Base-by-base conservation (phyloP, 768 basidiomycete species). In the Leccinum boreale region DNA sequence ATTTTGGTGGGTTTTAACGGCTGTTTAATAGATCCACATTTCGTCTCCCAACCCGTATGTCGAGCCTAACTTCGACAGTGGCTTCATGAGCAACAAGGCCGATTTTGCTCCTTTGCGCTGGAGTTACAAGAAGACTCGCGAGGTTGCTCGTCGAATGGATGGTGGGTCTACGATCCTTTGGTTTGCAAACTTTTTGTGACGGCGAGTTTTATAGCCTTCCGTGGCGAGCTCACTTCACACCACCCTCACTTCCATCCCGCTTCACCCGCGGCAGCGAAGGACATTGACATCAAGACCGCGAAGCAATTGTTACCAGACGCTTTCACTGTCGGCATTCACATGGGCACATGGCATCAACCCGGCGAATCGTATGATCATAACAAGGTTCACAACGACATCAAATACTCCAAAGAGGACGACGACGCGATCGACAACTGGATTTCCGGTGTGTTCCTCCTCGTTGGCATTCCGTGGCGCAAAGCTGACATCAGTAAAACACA, bases 1-100 rank as follows among this genome's bases (percentile, higher is more conserved):
- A 24, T 35, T 29, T 35, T 29, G 33, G n/a, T 28, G 26, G 8
- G 26, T 26, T 29, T 46, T 9, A 29, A 54, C 3, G n/a, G 6
- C 31, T 24, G 26, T n/a, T 17, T 24, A 4, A 47, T 57, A 84
- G 82, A 87, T 87, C 65, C 86, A 87, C 68, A 83, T 87, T 68
- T 65, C 73, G 48, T 85, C 82, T 21, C 58, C 78, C 47, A 83
- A 77, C 75, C 86, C 86, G 5, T 88, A 86, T 73, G 70, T 74
- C 62, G 82, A 82, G 62, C 85, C 87, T 4, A 75, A 69, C 73
- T 87, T 87, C 65, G 87, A 89, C 74, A 81, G 79, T 58, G 87
- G 87, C n/a, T 87, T 89, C 81, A 84, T 89, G 86, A 87, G 86
- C 75, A 69, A 87, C 77, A 86, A 86, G 76, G 86, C 86, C 28